Base-by-base conservation (phyloP, 768 basidiomycete genomes). In the Leccinum obscurum region DNA sequence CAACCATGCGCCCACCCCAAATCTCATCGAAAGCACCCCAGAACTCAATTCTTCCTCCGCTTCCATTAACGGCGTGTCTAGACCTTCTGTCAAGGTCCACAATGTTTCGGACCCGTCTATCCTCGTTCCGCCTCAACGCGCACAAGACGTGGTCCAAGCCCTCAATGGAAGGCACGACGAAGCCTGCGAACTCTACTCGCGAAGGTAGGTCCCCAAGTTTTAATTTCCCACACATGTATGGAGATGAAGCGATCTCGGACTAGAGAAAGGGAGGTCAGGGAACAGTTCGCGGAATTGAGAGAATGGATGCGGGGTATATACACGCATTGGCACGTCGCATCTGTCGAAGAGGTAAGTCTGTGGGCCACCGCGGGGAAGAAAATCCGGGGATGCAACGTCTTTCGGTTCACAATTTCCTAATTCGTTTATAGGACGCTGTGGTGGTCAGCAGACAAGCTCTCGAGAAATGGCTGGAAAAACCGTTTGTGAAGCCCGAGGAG, bases 361-460 rank as follows among this genome's bases (percentile, higher is more conserved):
- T 44, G 41, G 60, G 59, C 48, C 60, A 32, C 9, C 37, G 22
- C 44, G 24, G 20, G 37, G 56, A 64, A 57, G 56, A 28, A 44
- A 32, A 55, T 59, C 54, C 63, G 54, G 28, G 54, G 46, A 44
- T 44, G 32, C 50, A 30, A 57, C 57, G 54, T 62, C 59, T 57
- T 50, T 28, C 41, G 52, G 44, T 59, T 30, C 51, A 22, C 30
- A 17, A 24, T 48, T 63, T 63, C 68, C 58, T 63, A 32, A 70
- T 67, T 52, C 51, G 52, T 65, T 30, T 57, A 37, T 57, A 84
- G 87, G 80, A 85, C 20, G 81, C 78, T 14, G 75, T 85, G 15
- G 79, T 93, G 39, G 79, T 86, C 49, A 85, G 87, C 66, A 81
- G 82, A 58, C 76, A 80, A 59, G 83, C 83, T 6, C 75, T 94